Base-by-base conservation (phyloP, 257 asterid species). In the Penstemon davidsonii region DNA sequence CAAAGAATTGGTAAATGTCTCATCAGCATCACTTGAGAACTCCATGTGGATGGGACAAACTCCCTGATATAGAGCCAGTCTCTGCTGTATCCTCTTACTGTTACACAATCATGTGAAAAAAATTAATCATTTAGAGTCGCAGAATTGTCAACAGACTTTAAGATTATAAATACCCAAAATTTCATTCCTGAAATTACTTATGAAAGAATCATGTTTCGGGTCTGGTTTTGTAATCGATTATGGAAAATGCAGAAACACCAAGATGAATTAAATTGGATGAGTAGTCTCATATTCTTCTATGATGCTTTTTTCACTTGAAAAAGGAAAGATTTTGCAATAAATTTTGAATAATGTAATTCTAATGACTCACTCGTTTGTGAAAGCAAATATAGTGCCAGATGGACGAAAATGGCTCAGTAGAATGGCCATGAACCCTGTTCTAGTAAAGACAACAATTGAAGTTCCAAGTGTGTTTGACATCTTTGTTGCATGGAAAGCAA, bases 401-500 rank as follows among this genome's bases (percentile, higher is more conserved):
- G 99, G 97, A 58, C 97, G 90, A 64, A 77, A 93, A 79, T 93
- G 99, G 81, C 99, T 93, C 73, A 93, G 79, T 69, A 90, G 86
- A 70, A 86, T 81, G 19, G 97, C 97, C 99, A 93, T 93, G 86
- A 84, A 93, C 69, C 99, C 99, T 47, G 88, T 88, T 76, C 91
- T 81, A 56, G 99, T 93, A 85, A 93, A 93, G 83, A 93, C 97
- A 36, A 93, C 97, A 13, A 82, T 84, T 36, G 99, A 90, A 73
- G 96, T 93, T 70, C 95, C 96, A 57, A 93, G 92, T 36, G 97
- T 93, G 84, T 93, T 87, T 42, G 99, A 88, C 92, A 93, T 93
- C 95, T 82, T 90, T 18, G 97, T 93, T 53, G 96, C 95, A 84
- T 93, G 99, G 83, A 77, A 90, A 40, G 97, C 99, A 83, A 93